Conservation (phyloP, 2,329 filamentous ascomycete species). For the Paraphaeosphaeria sporulosa region DNA sequence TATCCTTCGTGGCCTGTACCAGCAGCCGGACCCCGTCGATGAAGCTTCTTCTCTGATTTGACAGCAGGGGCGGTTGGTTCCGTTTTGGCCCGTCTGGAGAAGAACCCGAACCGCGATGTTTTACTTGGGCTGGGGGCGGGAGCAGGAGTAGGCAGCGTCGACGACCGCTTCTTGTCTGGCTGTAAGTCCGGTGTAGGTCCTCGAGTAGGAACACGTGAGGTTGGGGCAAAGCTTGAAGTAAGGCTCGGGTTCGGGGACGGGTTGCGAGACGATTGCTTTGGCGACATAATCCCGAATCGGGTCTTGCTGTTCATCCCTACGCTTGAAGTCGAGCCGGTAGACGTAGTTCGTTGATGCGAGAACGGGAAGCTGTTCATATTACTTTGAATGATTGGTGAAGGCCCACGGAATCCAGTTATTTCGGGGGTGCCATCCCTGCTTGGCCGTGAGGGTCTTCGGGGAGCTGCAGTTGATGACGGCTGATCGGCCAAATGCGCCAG, state of each 20-base stretch:
- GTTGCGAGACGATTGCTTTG: constrained; percentile 46
- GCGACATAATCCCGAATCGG: constrained; percentile 34
- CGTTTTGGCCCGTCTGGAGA: constrained; percentile 75
- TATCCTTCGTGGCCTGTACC: constrained; percentile 96
- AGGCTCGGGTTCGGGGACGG: constrained; percentile 48
- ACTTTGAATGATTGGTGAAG: constrained; percentile 64
- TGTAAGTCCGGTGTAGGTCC: constrained; percentile 52
- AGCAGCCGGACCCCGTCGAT: constrained; percentile 79
- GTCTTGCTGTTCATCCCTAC: constrained; percentile 25
- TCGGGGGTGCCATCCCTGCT: constrained; percentile 56
- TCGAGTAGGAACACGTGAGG: constrained; percentile 34
- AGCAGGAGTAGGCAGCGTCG: constrained; percentile 55
- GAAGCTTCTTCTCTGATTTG: constrained; percentile 64
- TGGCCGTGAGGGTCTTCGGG: constrained; percentile 55
- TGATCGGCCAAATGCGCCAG: constrained; percentile 67
- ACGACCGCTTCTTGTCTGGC: constrained; percentile 38
- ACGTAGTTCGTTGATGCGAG: constrained; percentile 60
- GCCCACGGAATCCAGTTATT: constrained; percentile 53
- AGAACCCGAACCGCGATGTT: constrained; percentile 77
- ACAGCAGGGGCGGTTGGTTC: constrained; percentile 60
- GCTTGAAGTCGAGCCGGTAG: constrained; percentile 51
- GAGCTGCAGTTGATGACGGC: constrained; percentile 59
- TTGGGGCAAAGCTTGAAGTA: constrained; percentile 31
- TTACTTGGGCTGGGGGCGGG: constrained; percentile 60
- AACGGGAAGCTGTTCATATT: constrained; percentile 60